These are phyloP conservation scores for Thermoascus crustaceus DNA, from an alignment of 2,329 filamentous ascomycete species.

Conservation along the genomic window DNA sequence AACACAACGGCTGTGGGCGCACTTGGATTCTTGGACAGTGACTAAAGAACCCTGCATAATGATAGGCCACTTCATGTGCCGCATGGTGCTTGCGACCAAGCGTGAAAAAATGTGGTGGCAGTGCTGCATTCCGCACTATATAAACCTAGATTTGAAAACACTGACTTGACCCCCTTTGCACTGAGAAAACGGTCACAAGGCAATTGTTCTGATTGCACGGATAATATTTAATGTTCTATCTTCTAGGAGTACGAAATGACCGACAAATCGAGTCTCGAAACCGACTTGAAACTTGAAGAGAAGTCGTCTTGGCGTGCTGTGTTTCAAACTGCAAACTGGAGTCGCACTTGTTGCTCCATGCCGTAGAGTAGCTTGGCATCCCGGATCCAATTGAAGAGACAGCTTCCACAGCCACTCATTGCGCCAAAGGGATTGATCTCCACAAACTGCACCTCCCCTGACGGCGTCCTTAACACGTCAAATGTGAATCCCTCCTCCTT, in stretches of 20 bases:
- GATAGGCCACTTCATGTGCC: too few relatives aligned
- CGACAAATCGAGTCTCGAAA: background rate
- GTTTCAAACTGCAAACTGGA: conserved; percentile 15
- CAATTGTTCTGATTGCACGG: too few relatives aligned
- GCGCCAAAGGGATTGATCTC: conserved; percentile 42
- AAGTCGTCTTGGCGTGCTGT: background rate
- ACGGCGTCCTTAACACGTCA: conserved; percentile 34
- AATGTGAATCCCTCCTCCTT: conserved; percentile 35
- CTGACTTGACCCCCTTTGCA: too few relatives aligned
- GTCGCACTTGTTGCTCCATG: conserved; percentile 20
- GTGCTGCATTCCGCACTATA: too few relatives aligned
- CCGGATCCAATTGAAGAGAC: conserved; percentile 40
- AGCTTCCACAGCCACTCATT: conserved; percentile 38
- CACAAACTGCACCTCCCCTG: conserved; percentile 24
- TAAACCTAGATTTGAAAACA: too few relatives aligned
- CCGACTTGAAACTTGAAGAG: background rate
- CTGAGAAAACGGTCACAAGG: too few relatives aligned
- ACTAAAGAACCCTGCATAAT: too few relatives aligned
- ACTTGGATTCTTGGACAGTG: too few relatives aligned
- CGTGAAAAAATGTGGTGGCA: too few relatives aligned
- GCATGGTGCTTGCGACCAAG: too few relatives aligned
- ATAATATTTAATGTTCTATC: too few relatives aligned
- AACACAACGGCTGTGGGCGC: too few relatives aligned
- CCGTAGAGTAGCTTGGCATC: conserved; percentile 34
- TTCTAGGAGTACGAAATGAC: background rate